These are phyloP conservation scores for Colletotrichum navitas DNA, from an alignment of 2,329 filamentous ascomycete species.

Conservation along the genomic window DNA sequence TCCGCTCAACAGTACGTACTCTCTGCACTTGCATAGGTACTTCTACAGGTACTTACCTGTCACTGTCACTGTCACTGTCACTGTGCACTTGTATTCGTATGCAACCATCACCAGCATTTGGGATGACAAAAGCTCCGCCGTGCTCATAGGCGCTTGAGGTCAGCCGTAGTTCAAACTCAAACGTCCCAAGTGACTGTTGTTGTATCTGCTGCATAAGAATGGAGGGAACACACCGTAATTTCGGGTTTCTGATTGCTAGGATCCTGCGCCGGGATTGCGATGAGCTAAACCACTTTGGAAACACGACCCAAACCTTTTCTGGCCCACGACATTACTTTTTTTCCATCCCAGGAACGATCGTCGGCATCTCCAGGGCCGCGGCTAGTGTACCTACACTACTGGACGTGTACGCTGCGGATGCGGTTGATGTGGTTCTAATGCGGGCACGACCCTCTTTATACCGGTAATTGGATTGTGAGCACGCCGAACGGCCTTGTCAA, in stretches of 20 bases:
- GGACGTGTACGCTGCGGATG: not conserved
- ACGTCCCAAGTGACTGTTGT: not conserved
- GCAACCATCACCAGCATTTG: not conserved
- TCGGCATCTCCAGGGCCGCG: slow-evolving; percentile 14
- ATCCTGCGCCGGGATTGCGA: slow-evolving; percentile 17
- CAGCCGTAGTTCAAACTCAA: not conserved
- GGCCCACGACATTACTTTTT: not conserved
- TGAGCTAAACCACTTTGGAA: slow-evolving; percentile 25
- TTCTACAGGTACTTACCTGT: no score
- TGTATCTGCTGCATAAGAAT: slow-evolving; percentile 27
- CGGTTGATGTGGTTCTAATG: not conserved
- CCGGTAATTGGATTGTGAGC: slow-evolving; percentile 11
- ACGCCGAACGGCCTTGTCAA: not conserved
- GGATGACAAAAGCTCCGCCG: not conserved
- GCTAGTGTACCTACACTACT: not conserved
- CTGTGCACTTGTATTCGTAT: not conserved
- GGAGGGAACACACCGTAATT: slow-evolving; percentile 32
- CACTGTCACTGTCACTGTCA: no score
- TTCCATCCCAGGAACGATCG: slow-evolving; percentile 25
- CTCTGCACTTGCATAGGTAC: no score
- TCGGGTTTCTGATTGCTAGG: slow-evolving; percentile 26
- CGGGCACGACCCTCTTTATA: not conserved
- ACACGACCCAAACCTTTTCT: slow-evolving; percentile 25
- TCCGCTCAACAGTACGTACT: slow-evolving; percentile 14
- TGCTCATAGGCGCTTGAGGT: not conserved